Percentiles rank a stretch among this genome's conserved stretches.
phyloP scores from a whole-genome alignment of 305 asterid genomes.

The Fraxinus greggii region DNA sequence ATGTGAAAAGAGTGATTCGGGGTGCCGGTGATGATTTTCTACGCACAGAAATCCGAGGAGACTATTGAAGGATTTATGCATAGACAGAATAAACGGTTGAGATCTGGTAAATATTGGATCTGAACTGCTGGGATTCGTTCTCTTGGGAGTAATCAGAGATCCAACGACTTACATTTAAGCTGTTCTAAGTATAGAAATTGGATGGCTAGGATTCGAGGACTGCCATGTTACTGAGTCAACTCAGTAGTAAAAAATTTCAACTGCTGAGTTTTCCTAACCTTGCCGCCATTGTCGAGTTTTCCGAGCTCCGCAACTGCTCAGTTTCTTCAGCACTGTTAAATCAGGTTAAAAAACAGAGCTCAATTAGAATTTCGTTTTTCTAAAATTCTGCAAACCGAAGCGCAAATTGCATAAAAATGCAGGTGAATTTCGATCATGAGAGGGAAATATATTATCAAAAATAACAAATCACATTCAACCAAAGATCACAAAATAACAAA shows the following conservation, averaged over 20 bases:
- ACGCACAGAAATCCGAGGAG: conserved; percentile 17
- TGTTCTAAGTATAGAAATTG: neutral
- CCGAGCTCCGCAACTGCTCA: conserved; percentile 41
- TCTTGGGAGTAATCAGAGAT: neutral
- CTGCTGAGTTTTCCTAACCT: conserved; percentile 29
- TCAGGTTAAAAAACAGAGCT: neutral
- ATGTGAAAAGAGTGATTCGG: neutral
- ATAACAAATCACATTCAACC: neutral
- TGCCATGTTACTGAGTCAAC: neutral
- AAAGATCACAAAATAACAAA: neutral
- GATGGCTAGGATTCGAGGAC: neutral
- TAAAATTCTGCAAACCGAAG: neutral
- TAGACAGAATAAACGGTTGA: conserved; percentile 28
- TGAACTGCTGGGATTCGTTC: conserved; percentile 26
- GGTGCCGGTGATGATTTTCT: neutral
- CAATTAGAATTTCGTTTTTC: neutral
- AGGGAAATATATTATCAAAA: neutral
- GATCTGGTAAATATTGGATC: neutral
- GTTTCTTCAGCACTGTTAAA: conserved; percentile 31
- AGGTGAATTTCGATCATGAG: conserved; percentile 6
- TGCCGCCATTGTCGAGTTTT: conserved; percentile 36
- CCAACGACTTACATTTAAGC: neutral
- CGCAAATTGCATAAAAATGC: neutral
- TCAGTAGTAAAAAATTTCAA: neutral
- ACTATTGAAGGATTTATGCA: neutral